phyloP scores from a whole-genome alignment of 2,329 filamentous ascomycete species.

The Fonsecaea nubica region DNA sequence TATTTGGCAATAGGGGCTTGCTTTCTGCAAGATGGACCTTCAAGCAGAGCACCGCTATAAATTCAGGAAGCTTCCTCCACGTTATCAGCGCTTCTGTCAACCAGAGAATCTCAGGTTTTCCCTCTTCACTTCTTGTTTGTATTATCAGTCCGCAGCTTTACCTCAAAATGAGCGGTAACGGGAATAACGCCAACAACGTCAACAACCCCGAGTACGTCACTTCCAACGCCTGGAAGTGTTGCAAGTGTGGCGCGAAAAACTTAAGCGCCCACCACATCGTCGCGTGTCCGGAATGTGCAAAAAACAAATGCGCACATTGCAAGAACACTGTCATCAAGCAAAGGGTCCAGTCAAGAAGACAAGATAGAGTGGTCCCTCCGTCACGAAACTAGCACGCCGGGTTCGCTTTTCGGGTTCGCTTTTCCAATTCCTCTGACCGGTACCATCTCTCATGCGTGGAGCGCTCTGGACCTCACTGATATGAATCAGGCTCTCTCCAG shows the following conservation, averaged over 20 bases:
- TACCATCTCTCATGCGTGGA: background rate
- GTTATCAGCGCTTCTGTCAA: background rate
- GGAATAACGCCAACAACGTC: background rate
- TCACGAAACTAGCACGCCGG: background rate
- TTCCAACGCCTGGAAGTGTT: slow-evolving; percentile 15
- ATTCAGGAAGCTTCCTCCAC: background rate
- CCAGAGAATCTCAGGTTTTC: background rate
- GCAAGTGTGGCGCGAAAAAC: slow-evolving; percentile 2
- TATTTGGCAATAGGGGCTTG: background rate
- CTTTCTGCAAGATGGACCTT: background rate
- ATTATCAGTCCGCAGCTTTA: background rate
- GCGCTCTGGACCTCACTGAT: background rate
- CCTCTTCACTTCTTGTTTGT: background rate
- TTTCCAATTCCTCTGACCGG: background rate
- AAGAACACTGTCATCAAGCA: slow-evolving; percentile 4
- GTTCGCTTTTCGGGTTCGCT: background rate
- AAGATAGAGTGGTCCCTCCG: slow-evolving; percentile 6
- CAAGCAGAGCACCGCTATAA: background rate
- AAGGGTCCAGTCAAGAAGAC: background rate
- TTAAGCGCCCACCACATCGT: no score
- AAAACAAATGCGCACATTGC: background rate
- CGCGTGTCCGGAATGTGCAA: background rate
- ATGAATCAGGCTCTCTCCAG: background rate
- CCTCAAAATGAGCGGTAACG: background rate
- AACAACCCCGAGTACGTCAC: background rate